A percentile compares a stretch with the other conserved stretches of the same genome.
Evolutionary conservation across 768 basidiomycete species (phyloP).

Genomic region (Collybiopsis luxurians): DNA sequence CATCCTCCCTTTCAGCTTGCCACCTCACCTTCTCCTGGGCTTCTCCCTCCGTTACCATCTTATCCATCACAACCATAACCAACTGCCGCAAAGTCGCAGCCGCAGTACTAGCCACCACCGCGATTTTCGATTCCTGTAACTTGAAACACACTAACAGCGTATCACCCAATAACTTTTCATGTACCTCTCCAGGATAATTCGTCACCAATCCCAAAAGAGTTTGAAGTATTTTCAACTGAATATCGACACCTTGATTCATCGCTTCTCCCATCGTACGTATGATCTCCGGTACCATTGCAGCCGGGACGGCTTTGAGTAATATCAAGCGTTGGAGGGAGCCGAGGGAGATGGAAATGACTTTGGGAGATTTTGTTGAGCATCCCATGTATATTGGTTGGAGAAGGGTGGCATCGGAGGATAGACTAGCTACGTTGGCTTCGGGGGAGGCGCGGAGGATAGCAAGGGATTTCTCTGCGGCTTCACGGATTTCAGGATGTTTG

Average conservation of each 20-base stretch:
- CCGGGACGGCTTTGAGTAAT: conserved; percentile 79
- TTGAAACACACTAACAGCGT: conserved; percentile 93
- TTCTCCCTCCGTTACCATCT: conserved; percentile 73
- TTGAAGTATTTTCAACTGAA: conserved; percentile 91
- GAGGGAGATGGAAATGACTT: conserved; percentile 90
- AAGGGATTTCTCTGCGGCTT: conserved; percentile 89
- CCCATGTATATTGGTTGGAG: conserved; percentile 91
- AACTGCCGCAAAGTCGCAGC: conserved; percentile 94
- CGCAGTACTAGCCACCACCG: conserved; percentile 95
- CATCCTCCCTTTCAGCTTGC: conserved; percentile 20
- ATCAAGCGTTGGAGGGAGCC: conserved; percentile 91
- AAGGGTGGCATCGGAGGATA: conserved; percentile 68
- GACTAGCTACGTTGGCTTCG: conserved; percentile 59
- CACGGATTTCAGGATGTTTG: conserved; percentile 90
- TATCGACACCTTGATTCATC: conserved; percentile 93
- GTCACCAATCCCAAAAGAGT: conserved; percentile 90
- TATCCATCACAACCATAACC: conserved; percentile 97
- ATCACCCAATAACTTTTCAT: conserved; percentile 77
- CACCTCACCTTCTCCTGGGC: conserved; percentile 27
- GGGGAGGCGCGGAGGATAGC: conserved; percentile 79
- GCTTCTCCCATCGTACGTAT: conserved; percentile 84
- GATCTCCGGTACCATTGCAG: conserved; percentile 74
- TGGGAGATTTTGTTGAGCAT: conserved; percentile 88
- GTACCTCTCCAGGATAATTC: conserved; percentile 71
- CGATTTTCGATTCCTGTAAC: conserved; percentile 91